Conservation (phyloP, 305 asterid species). For the Withania somnifera region DNA sequence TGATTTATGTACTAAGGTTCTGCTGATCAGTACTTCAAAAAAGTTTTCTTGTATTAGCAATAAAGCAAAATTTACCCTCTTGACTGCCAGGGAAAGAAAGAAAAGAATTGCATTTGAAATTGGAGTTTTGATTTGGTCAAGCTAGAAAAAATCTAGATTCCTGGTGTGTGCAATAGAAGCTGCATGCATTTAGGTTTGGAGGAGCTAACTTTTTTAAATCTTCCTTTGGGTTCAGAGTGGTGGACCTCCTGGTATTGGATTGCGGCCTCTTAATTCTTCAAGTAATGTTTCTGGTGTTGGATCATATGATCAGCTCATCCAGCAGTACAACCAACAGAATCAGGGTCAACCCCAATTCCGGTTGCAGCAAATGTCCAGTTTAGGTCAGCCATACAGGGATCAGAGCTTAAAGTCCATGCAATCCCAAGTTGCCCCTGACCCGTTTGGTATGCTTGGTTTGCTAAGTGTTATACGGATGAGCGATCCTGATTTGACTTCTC, state of each 20-base stretch:
- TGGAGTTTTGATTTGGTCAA: not conserved
- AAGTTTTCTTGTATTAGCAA: not conserved
- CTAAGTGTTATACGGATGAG: constrained; percentile 51
- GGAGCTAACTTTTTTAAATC: not conserved
- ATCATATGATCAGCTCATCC: constrained; percentile 31
- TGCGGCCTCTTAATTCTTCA: constrained; percentile 21
- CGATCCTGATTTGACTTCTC: constrained; percentile 56
- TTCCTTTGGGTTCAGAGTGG: constrained; percentile 16
- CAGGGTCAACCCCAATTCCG: constrained; percentile 63
- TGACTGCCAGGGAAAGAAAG: not conserved
- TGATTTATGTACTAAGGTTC: not conserved
- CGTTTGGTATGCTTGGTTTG: constrained; percentile 65
- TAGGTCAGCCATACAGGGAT: constrained; percentile 48
- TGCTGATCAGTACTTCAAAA: not conserved
- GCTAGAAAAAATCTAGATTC: not conserved
- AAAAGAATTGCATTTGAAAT: not conserved
- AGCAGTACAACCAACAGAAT: constrained; percentile 58
- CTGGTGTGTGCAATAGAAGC: not conserved
- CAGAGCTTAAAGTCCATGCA: constrained; percentile 43
- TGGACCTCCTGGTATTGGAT: constrained; percentile 21
- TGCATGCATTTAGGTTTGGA: not conserved
- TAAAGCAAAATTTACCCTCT: not conserved
- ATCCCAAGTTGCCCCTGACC: constrained; percentile 44
- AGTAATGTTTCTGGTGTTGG: constrained; percentile 20
- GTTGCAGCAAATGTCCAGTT: constrained; percentile 1